Evolutionary conservation across 306 rosid species (phyloP).

Genomic region (Sicyos baderoa): DNA sequence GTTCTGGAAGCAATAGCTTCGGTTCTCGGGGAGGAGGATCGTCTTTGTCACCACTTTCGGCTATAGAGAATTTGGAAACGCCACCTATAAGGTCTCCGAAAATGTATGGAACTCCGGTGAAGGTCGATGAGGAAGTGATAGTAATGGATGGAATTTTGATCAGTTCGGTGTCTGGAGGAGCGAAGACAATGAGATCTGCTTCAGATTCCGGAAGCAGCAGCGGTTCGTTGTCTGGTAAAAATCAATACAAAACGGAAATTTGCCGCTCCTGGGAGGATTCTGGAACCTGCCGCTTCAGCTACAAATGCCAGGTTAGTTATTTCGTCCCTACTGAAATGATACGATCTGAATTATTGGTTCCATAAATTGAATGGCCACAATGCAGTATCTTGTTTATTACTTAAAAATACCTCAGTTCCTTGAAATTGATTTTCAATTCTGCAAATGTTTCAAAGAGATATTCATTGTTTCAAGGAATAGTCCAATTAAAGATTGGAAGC

Average conservation of each 20-base stretch:
- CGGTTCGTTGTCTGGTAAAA: conserved; percentile 25
- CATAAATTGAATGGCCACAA: not conserved
- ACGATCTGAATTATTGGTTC: not conserved
- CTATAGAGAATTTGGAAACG: conserved; percentile 39
- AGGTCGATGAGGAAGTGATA: conserved; percentile 47
- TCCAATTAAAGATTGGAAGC: not conserved
- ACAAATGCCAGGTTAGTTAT: conserved; percentile 48
- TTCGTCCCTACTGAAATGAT: not conserved
- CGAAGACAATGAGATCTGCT: conserved; percentile 36
- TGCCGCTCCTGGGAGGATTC: conserved; percentile 40
- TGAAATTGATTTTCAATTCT: not conserved
- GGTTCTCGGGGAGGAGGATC: conserved; percentile 16
- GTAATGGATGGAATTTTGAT: conserved; percentile 60
- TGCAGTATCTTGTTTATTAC: not conserved
- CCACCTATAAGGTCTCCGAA: conserved; percentile 27
- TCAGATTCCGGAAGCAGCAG: conserved; percentile 24
- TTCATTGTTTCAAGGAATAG: not conserved
- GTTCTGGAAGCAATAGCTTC: conserved; percentile 17
- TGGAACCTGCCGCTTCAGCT: conserved; percentile 37
- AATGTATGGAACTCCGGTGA: conserved; percentile 39
- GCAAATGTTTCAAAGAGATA: not conserved
- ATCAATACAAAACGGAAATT: conserved; percentile 27
- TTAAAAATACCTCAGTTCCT: not conserved
- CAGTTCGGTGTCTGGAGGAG: conserved; percentile 18
- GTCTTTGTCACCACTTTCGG: conserved; percentile 39